Percentiles rank a stretch among this genome's conserved stretches.
These are phyloP conservation scores for Ceratobasidium papillatum DNA, from an alignment of 1,284 basidiomycete genomes.

Conservation along the genomic window DNA sequence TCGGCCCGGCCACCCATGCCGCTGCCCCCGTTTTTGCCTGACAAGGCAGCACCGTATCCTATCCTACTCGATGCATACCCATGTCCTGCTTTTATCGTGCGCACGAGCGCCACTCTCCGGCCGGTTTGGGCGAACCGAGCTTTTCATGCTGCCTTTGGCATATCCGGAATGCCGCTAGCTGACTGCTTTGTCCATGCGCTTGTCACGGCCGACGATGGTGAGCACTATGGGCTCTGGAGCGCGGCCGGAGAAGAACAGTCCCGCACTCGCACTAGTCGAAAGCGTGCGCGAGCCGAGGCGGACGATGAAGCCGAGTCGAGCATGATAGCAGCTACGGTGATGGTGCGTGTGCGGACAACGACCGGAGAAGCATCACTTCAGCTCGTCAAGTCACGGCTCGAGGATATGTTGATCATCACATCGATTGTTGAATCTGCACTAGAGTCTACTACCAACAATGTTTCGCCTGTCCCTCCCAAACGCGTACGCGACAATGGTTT, in stretches of 20 bases:
- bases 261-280: conserved; percentile 3
- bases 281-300: neutral
- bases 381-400: conserved; percentile 19
- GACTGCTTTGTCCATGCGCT: conserved; percentile 33
- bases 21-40: conserved; percentile 13
- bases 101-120: conserved; percentile 1
- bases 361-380: neutral
- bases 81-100: conserved; percentile 18
- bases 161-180: neutral
- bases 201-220: conserved; percentile 13
- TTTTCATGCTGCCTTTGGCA: conserved; percentile 3
- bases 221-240: conserved; percentile 27
- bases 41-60: neutral
- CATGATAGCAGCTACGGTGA: neutral
- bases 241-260: neutral
- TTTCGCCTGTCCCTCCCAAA: conserved; percentile 19
- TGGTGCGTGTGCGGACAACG: conserved; percentile 1
- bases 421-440: neutral
- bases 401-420: conserved; percentile 17
- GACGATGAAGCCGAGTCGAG: neutral
- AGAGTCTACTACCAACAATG: neutral
- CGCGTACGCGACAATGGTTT: neutral
- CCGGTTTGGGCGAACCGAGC: conserved; percentile 30
- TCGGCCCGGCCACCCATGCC: conserved; percentile 28
- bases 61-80: conserved; percentile 25